phyloP scores from a whole-genome alignment of 495 filamentous ascomycete species.

The Stereocaulon alpinum region DNA sequence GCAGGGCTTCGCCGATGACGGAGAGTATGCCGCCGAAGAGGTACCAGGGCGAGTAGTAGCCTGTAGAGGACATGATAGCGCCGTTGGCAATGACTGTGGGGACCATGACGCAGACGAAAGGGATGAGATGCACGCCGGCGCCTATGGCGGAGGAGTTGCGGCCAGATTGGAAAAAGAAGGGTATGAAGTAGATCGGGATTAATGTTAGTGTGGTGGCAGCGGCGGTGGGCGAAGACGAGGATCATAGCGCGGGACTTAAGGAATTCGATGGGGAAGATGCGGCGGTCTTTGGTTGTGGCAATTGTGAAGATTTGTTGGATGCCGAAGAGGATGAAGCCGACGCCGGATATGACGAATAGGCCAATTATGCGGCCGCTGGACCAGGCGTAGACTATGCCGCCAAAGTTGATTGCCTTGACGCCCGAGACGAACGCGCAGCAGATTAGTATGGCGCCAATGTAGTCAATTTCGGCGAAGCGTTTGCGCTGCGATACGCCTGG shows the following conservation, averaged over 20 bases:
- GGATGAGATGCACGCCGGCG: slow-evolving; percentile 47
- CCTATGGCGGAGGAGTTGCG: slow-evolving; percentile 37
- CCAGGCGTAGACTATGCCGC: slow-evolving; percentile 46
- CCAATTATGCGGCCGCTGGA: slow-evolving; percentile 41
- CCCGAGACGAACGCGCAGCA: slow-evolving; percentile 34
- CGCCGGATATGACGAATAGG: slow-evolving; percentile 40
- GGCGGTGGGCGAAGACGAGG: slow-evolving; percentile 36
- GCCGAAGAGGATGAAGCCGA: slow-evolving; percentile 39
- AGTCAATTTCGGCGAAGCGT: slow-evolving; percentile 22
- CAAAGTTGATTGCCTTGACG: slow-evolving; percentile 43
- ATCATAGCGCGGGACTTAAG: slow-evolving; percentile 34
- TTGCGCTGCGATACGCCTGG: slow-evolving; percentile 12
- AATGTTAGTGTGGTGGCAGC: slow-evolving; percentile 23
- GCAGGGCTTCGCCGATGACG: slow-evolving; percentile 40
- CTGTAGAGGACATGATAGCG: slow-evolving; percentile 37
- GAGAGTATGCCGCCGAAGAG: slow-evolving; percentile 37
- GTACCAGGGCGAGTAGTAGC: slow-evolving; percentile 53
- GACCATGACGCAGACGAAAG: slow-evolving; percentile 44
- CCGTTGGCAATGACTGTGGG: slow-evolving; percentile 39
- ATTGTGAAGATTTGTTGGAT: slow-evolving; percentile 43
- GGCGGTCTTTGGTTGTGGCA: slow-evolving; percentile 35
- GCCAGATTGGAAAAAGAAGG: slow-evolving; percentile 52
- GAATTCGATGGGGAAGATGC: slow-evolving; percentile 47
- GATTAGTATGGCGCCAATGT: slow-evolving; percentile 34
- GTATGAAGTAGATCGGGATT: slow-evolving; percentile 42